phyloP scores from a whole-genome alignment of 2,329 filamentous ascomycete species.

The Zarea fungicola region DNA sequence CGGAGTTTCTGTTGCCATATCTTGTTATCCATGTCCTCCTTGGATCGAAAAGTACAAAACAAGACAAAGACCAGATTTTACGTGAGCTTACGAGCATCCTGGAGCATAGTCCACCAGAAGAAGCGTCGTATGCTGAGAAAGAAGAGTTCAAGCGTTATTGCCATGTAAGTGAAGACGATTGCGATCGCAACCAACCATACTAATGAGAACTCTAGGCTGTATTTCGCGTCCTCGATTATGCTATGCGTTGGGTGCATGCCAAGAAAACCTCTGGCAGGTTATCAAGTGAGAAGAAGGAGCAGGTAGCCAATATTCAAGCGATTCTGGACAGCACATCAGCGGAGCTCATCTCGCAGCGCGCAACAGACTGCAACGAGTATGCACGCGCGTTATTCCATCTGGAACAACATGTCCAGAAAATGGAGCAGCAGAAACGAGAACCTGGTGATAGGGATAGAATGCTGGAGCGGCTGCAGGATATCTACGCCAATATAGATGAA shows the following conservation, averaged over 20 bases:
- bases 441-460: conserved; percentile 56
- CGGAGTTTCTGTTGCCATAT: conserved; percentile 86
- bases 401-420: conserved; percentile 73
- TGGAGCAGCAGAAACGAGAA: conserved; percentile 40
- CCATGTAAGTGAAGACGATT: conserved; percentile 55
- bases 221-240: conserved; percentile 86
- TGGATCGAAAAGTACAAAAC: conserved; percentile 55
- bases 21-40: conserved; percentile 78
- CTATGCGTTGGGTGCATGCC: conserved; percentile 81
- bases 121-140: conserved; percentile 54
- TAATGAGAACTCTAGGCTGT: conserved; percentile 58
- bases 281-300: conserved; percentile 39
- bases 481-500: conserved; percentile 96
- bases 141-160: conserved; percentile 81
- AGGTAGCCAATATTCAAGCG: conserved; percentile 43
- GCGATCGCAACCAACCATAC: conserved; percentile 6
- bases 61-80: conserved; percentile 61
- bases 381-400: conserved; percentile 89
- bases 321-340: conserved; percentile 61
- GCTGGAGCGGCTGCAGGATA: conserved; percentile 77
- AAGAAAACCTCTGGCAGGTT: conserved; percentile 42
- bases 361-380: conserved; percentile 91
- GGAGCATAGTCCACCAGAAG: conserved; percentile 48
- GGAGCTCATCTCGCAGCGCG: conserved; percentile 70
- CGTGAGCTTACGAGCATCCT: conserved; percentile 71